Evolutionary conservation across 768 basidiomycete genomes (phyloP).

Genomic region (Panellus pusillus): DNA sequence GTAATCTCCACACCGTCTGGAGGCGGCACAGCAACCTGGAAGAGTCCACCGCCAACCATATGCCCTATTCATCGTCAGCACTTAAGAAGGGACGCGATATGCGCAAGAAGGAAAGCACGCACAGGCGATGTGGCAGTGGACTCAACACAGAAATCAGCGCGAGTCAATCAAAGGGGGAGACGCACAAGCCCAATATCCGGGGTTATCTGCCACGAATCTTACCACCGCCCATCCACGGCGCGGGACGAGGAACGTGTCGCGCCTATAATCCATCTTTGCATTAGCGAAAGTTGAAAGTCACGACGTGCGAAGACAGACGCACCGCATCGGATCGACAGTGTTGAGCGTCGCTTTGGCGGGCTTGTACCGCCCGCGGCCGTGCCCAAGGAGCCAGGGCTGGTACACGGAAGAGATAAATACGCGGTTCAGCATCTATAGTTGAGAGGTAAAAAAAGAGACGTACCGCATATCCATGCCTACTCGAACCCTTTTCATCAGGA

Average conservation of each 20-base stretch:
- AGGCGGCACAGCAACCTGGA: constrained; percentile 18
- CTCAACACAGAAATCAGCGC: background rate
- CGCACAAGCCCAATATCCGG: constrained; percentile 22
- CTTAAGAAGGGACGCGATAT: too few species aligned
- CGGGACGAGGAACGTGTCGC: constrained; percentile 17
- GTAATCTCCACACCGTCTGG: background rate
- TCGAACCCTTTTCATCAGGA: too few species aligned
- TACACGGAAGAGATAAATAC: too few species aligned
- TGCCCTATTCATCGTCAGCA: constrained; percentile 10
- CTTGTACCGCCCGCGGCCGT: constrained; percentile 15
- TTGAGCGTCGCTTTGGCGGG: background rate
- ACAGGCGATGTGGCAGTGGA: constrained; percentile 22
- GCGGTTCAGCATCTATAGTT: too few species aligned
- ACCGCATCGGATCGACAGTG: constrained; percentile 7
- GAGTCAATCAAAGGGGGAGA: background rate
- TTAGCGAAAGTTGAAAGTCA: background rate
- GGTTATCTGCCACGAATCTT: constrained; percentile 17
- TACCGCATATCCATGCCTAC: constrained; percentile 14
- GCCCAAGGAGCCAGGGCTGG: constrained; percentile 20
- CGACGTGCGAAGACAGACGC: background rate
- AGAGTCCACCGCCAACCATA: constrained; percentile 17
- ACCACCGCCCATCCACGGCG: constrained; percentile 14
- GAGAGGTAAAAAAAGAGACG: too few species aligned
- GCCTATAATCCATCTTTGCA: background rate
- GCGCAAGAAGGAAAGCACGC: background rate